Evolutionary conservation across 1,139 yeast genomes (phyloP).

Genomic region (Eremothecium sinecaudum): DNA sequence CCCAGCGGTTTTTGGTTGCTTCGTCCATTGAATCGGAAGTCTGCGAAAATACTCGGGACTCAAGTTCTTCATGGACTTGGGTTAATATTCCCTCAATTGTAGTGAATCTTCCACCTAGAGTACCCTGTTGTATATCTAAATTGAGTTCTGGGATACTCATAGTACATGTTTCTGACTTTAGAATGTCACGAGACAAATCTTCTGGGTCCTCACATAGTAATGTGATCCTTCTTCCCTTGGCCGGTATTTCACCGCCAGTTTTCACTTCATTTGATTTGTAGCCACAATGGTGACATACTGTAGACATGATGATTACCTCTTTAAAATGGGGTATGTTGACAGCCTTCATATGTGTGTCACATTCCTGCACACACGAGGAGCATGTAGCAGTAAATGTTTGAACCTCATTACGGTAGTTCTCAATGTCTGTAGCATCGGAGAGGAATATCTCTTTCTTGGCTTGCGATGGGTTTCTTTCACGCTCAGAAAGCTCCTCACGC

Average conservation of each 20-base stretch:
- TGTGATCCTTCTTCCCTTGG: conserved; percentile 65
- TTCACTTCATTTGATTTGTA: conserved; percentile 96
- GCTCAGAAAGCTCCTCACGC: conserved; percentile 32
- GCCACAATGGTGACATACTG: conserved; percentile 87
- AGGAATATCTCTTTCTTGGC: conserved; percentile 38
- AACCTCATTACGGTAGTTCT: conserved; percentile 77
- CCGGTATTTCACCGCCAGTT: conserved; percentile 96
- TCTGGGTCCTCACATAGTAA: conserved; percentile 81
- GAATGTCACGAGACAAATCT: conserved; percentile 87
- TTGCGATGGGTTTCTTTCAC: conserved; percentile 42
- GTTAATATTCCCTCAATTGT: conserved; percentile 86
- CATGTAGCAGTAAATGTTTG: conserved; percentile 91
- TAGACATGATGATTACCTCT: conserved; percentile 94
- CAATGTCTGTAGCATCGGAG: conserved; percentile 69
- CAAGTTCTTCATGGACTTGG: conserved; percentile 85
- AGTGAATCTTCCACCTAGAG: conserved; percentile 96
- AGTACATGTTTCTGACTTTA: conserved; percentile 91
- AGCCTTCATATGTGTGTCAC: conserved; percentile 93
- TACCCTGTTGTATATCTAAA: conserved; percentile 90
- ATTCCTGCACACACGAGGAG: conserved; percentile 66
- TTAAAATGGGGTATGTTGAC: conserved; percentile 96
- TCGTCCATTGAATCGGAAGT: conserved; percentile 89
- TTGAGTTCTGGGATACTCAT: conserved; percentile 76
- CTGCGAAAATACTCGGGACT: conserved; percentile 73
- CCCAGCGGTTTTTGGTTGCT: conserved; percentile 72